Evolutionary conservation across 2,329 filamentous ascomycete genomes (phyloP), one percentile per base, ranked within the genome.

Genomic region (Mariannaea sp.): DNA sequence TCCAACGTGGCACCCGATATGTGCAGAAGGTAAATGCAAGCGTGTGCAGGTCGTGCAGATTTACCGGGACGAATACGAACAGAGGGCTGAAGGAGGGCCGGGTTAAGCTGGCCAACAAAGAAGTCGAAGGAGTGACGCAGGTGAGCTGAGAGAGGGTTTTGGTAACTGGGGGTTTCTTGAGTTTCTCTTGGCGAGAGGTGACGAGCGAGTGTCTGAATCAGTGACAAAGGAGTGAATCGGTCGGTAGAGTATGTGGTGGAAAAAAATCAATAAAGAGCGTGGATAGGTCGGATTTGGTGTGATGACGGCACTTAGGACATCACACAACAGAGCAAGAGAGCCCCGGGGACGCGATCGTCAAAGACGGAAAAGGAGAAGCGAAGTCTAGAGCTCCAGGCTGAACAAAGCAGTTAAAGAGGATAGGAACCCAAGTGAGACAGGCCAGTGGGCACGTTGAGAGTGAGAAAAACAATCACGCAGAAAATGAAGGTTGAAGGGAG

Each of bases 21-120:
- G 40, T 62, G 57, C 41, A 50, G 55, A 30, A 49, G 32, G 44
- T 47, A 42, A n/a, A 54, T 50, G 49, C 59, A 59, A 36, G 36
- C 22, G 9, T n/a, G 26, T 48, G 53, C 49, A 55, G 35, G 45
- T 39, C 40, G 46, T 60, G 62, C 57, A 65, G 50, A 54, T 46
- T 40, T 39, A 39, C 42, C 53, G 36, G 50, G 56, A 45, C 26
- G 50, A 63, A 66, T 62, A 59, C 61, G 63, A 65, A 57, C 53
- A 38, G 22, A 44, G 38, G 33, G 44, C 40, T 26, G 36, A 49
- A 41, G 35, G 24, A 32, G 30, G 42, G 43, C 36, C 38, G 43
- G 48, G 32, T 32, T 24, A 51, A 45, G 53, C 51, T 46, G 53
- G 56, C 57, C 38, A 51, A 55, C 14, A 19, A 22, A 24, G 5